Percentiles rank a stretch among this genome's conserved stretches.
Conservation (phyloP, 2,329 filamentous ascomycete genomes). For the Trichophyton simii region DNA sequence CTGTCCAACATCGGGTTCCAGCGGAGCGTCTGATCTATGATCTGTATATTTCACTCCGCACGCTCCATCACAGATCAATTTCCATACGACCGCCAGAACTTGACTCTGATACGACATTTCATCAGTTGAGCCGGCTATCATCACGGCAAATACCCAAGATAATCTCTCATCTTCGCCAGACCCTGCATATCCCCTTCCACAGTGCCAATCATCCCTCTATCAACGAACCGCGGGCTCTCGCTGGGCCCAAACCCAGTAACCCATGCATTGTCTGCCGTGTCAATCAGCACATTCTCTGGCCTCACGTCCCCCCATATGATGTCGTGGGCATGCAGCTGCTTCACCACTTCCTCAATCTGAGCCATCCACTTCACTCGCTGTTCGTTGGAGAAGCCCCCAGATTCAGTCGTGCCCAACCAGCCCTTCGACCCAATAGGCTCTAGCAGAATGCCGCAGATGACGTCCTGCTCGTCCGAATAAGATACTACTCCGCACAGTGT, state of each 20-base stretch:
- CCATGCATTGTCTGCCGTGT: slow-evolving; percentile 12
- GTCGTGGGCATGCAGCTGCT: slow-evolving; percentile 10
- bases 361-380: neutral
- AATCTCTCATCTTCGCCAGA: neutral
- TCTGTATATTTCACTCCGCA: neutral
- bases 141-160: neutral
- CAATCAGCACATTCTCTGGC: slow-evolving; percentile 19
- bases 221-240: neutral
- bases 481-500: neutral
- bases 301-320: slow-evolving; percentile 21
- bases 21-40: neutral
- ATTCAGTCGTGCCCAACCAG: neutral
- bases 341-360: neutral
- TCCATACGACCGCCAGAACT: neutral
- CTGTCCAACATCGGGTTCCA: neutral
- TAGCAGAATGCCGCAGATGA: neutral
- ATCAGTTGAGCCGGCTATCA: neutral
- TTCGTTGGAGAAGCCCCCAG: neutral
- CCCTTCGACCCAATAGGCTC: neutral
- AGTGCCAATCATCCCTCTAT: neutral
- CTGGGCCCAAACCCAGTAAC: slow-evolving; percentile 17
- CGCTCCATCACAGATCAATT: neutral
- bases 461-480: neutral
- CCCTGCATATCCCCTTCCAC: too few relatives aligned
- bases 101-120: neutral